Evolutionary conservation across 208 protist species (phyloP), one percentile per base, ranked within the genome.

Genomic region (Trypanosoma mega): DNA sequence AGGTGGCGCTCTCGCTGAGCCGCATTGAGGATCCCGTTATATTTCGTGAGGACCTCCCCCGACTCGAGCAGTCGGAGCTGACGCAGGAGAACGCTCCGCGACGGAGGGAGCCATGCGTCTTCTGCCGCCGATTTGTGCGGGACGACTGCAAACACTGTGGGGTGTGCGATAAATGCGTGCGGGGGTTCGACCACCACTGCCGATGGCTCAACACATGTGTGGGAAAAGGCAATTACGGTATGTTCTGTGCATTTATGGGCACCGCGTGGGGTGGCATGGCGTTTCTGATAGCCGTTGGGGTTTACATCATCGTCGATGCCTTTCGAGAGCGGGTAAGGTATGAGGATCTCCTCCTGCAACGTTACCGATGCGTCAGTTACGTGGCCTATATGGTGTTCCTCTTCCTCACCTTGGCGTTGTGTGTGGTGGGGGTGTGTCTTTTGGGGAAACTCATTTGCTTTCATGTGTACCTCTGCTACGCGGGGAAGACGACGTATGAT

Each of bases 101-200:
- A 14, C 80, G 81, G 1, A 83, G 60, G 30, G 77, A 80, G 52
- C 80, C 82, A 44, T 94, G 88, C 44, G 66, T 90, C 14, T 94
- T 89, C 56, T 94, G 88, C 55, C 74, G 88, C 1, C 84, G 88
- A 27, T 94, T 88, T 68, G 88, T 94, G 0, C 31, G 61, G 29
- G 52, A 54, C 12, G 71, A 69, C 39, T 80, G 85, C 65, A 97
- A 90, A 64, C 92, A 97, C 68, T 97, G 92, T 56, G 82, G 81
- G 33, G 73, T 92, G 49, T 97, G 92, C 52, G 89, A 96, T 55
- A 94, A 94, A 67, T 97, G 92, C 46, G 87, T 97, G 0, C 80
- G 87, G 3, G 84, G 82, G 8, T 96, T 96, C 54, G 92, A 97
- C 56, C 92, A 97, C 63, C 92, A 97, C 69, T 97, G 92, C 57